phyloP scores from a whole-genome alignment of 192 early-diverging fungal species.

The Diversispora eburnea region DNA sequence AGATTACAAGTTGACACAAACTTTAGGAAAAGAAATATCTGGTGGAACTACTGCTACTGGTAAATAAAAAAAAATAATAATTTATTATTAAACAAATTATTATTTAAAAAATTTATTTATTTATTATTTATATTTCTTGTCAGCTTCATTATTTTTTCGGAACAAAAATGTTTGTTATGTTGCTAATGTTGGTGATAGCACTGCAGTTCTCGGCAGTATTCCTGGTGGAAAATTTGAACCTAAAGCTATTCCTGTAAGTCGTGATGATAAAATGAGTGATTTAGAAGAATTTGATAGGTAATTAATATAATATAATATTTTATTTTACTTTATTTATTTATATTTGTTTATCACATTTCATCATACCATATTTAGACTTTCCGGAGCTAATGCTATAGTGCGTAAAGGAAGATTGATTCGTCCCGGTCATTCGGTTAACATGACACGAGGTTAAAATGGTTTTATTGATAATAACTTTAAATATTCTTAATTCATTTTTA shows the following conservation, averaged over 20 bases:
- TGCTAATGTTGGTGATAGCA: conserved; percentile 15
- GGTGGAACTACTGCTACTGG: conserved; percentile 15
- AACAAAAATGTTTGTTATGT: background rate
- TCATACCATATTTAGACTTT: background rate
- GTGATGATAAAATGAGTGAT: background rate
- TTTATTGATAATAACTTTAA: background rate
- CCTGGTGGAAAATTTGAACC: background rate
- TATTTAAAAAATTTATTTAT: background rate
- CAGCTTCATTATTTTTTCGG: background rate
- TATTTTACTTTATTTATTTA: background rate
- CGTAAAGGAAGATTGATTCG: background rate
- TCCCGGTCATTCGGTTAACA: background rate
- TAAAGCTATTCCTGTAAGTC: background rate
- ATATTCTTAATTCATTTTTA: background rate
- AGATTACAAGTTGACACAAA: background rate
- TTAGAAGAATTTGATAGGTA: background rate
- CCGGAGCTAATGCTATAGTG: background rate
- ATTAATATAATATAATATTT: background rate
- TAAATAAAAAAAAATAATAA: background rate
- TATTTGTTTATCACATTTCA: background rate
- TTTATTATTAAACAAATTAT: background rate
- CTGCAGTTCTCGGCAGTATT: background rate
- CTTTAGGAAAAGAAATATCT: background rate
- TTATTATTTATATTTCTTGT: background rate
- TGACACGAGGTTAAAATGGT: background rate